phyloP scores from a whole-genome alignment of 1,284 basidiomycete species.

The Ustilago curta region DNA sequence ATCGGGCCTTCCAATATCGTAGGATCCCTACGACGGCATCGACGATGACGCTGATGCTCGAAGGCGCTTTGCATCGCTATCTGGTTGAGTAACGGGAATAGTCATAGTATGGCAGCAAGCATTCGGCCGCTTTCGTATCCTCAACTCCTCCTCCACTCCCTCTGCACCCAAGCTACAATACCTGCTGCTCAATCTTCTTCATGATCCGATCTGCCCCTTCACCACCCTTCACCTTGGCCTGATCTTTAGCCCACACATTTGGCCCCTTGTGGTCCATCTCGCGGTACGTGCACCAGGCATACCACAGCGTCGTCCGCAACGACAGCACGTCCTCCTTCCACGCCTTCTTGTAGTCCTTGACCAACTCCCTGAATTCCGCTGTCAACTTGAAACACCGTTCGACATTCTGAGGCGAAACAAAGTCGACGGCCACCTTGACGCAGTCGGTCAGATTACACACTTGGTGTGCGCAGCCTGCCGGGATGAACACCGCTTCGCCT shows the following conservation, averaged over 20 bases:
- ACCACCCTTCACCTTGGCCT: neutral
- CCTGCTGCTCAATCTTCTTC: conserved; percentile 25
- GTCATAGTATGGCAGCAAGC: neutral
- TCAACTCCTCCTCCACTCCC: neutral
- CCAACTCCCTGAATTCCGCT: conserved; percentile 87
- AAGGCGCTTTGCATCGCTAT: too few species aligned
- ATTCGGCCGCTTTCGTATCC: neutral
- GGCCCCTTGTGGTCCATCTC: conserved; percentile 34
- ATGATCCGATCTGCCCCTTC: conserved; percentile 4
- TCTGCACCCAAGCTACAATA: conserved; percentile 1
- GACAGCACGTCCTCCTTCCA: conserved; percentile 97
- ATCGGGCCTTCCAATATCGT: too few species aligned
- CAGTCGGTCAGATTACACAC: conserved; percentile 88
- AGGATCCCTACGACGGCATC: neutral
- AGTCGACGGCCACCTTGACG: conserved; percentile 96
- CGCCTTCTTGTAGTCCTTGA: conserved; percentile 76
- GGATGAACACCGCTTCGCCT: conserved; percentile 95
- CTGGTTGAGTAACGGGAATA: too few species aligned
- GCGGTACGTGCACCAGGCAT: conserved; percentile 75
- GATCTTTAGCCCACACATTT: conserved; percentile 29
- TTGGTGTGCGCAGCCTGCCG: conserved; percentile 94
- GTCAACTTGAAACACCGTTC: conserved; percentile 84
- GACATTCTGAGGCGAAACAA: conserved; percentile 92
- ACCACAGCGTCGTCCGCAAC: conserved; percentile 88
- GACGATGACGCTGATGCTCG: neutral